phyloP scores from a whole-genome alignment of 768 basidiomycete genomes.

The Russula vinacea region DNA sequence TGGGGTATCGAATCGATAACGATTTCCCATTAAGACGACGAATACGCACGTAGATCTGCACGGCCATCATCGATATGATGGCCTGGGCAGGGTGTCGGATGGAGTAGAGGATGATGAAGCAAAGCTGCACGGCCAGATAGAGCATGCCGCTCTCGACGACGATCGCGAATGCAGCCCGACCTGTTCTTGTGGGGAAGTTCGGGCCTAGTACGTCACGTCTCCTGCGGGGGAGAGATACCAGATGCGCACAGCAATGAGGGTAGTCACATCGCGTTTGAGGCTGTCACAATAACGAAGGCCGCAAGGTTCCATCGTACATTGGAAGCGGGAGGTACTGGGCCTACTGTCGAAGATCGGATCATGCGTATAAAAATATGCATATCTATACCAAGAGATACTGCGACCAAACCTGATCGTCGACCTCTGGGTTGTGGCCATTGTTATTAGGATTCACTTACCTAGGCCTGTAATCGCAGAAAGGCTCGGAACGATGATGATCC shows the following conservation, averaged over 20 bases:
- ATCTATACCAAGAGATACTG: too few species aligned
- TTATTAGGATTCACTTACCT: too few species aligned
- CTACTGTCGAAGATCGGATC: neutral
- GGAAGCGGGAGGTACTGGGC: neutral
- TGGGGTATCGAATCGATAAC: too few species aligned
- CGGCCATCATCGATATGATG: conserved; percentile 38
- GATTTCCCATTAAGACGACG: neutral
- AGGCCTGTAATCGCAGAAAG: too few species aligned
- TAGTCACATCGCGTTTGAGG: conserved; percentile 44
- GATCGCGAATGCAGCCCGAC: conserved; percentile 35
- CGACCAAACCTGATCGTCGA: too few species aligned
- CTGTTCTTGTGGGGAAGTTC: neutral
- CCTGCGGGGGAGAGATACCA: conserved; percentile 34
- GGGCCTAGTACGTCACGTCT: conserved; percentile 9
- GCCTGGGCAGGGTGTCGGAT: conserved; percentile 37
- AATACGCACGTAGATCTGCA: conserved; percentile 42
- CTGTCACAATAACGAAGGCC: conserved; percentile 40
- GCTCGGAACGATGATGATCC: too few species aligned
- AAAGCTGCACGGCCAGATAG: conserved; percentile 42
- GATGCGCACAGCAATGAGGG: conserved; percentile 43
- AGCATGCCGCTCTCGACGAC: conserved; percentile 43
- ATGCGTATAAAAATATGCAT: neutral
- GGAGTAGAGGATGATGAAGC: conserved; percentile 42
- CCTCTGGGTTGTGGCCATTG: too few species aligned
- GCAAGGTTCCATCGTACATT: too few species aligned